Conservation (phyloP, 2,329 filamentous ascomycete species). For the Fusarium nodosum region DNA sequence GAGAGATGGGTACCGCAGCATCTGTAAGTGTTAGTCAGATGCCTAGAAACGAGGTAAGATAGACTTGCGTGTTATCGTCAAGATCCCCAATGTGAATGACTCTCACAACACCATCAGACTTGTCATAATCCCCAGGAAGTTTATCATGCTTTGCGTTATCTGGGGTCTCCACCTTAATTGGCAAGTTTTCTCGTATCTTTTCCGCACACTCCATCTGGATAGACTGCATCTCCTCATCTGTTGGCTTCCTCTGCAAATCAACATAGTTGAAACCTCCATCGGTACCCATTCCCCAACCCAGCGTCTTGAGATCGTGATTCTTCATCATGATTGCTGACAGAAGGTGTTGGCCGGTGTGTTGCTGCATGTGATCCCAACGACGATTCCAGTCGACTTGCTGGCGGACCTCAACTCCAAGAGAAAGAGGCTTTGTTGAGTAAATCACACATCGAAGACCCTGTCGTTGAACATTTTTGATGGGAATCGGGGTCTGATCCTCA, state of each 20-base stretch:
- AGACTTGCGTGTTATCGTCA: slow-evolving; percentile 50
- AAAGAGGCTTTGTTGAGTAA: slow-evolving; percentile 40
- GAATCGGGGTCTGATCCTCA: slow-evolving; percentile 28
- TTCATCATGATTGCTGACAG: slow-evolving; percentile 52
- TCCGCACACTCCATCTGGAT: slow-evolving; percentile 50
- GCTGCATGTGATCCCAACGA: slow-evolving; percentile 55
- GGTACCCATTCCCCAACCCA: slow-evolving; percentile 52
- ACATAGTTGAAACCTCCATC: slow-evolving; percentile 52
- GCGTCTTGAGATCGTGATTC: slow-evolving; percentile 42
- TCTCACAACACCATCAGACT: slow-evolving; percentile 49
- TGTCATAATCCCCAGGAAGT: slow-evolving; percentile 51
- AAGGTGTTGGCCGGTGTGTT: slow-evolving; percentile 53
- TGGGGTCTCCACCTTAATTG: slow-evolving; percentile 48
- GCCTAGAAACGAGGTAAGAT: fast-evolving
- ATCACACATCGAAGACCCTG: slow-evolving; percentile 49
- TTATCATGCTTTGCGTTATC: slow-evolving; percentile 44
- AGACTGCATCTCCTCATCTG: slow-evolving; percentile 40
- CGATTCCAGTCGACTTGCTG: slow-evolving; percentile 50
- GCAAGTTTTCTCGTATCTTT: slow-evolving; percentile 43
- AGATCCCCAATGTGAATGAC: slow-evolving; percentile 51
- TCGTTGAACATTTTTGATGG: slow-evolving; percentile 47
- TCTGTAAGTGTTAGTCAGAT: slow-evolving; percentile 16
- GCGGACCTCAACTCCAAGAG: slow-evolving; percentile 38
- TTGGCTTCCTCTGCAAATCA: slow-evolving; percentile 50
- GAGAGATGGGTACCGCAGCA: slow-evolving; percentile 53